Percentiles rank a stretch among this genome's conserved stretches.
Conservation (phyloP, 768 basidiomycete species). For the Kondoa subrosea region DNA sequence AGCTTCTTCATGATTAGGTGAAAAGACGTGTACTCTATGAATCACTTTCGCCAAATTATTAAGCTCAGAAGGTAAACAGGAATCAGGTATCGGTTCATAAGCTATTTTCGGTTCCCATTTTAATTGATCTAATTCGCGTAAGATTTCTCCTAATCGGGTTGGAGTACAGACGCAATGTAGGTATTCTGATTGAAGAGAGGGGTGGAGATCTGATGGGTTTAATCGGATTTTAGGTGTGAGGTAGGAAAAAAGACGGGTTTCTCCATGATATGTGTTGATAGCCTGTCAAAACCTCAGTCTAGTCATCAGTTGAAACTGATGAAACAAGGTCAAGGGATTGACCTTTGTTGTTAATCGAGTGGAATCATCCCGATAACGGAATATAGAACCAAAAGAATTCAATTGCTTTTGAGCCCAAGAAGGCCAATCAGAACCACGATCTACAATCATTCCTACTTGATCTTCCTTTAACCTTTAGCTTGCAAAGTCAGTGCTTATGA, state of each 20-base stretch:
- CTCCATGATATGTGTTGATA: constrained; percentile 56
- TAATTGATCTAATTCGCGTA: constrained; percentile 45
- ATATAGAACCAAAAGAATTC: constrained; percentile 8
- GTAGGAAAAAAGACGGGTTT: constrained; percentile 61
- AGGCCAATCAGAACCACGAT: constrained; percentile 64
- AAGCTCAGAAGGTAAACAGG: constrained; percentile 63
- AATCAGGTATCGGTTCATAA: constrained; percentile 76
- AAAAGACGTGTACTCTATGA: constrained; percentile 47
- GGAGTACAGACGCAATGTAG: constrained; percentile 82
- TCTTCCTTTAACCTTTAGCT: constrained; percentile 48
- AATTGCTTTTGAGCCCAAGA: constrained; percentile 32
- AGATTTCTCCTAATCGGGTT: constrained; percentile 46
- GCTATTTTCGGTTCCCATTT: constrained; percentile 41
- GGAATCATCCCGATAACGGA: constrained; percentile 37
- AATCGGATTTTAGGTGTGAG: constrained; percentile 53
- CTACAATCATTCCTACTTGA: constrained; percentile 64
- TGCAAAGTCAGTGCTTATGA: not conserved
- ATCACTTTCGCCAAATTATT: constrained; percentile 48
- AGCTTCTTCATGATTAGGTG: constrained; percentile 81
- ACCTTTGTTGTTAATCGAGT: constrained; percentile 46
- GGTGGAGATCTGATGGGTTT: constrained; percentile 51
- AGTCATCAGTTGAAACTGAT: no score
- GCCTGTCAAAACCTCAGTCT: no score
- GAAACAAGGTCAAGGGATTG: no score
- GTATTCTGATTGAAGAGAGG: constrained; percentile 41